Evolutionary conservation across 73 alveolate genomes (phyloP).

Genomic region (Blepharisma japonicum): DNA sequence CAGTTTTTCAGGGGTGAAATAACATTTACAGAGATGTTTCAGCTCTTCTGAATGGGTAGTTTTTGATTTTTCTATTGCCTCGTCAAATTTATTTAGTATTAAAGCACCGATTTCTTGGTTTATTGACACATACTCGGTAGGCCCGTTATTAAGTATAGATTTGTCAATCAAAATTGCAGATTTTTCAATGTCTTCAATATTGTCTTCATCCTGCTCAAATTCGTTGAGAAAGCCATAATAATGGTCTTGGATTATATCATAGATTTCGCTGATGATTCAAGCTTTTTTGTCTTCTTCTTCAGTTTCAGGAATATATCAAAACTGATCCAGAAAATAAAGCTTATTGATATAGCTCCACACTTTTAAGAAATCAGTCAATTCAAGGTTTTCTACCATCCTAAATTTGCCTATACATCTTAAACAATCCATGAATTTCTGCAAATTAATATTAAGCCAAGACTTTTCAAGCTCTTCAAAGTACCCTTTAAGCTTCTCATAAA

Average conservation of each 20-base stretch:
- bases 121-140: slow-evolving; percentile 3
- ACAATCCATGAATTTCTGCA: neutral
- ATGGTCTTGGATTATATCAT: neutral
- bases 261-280: neutral
- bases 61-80: neutral
- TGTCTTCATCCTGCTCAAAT: neutral
- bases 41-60: neutral
- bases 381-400: no score
- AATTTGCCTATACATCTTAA: neutral
- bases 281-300: neutral
- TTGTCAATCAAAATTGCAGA: neutral
- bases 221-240: neutral
- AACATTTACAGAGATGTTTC: neutral
- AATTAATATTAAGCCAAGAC: neutral
- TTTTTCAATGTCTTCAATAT: neutral
- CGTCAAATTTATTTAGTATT: neutral
- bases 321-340: no score
- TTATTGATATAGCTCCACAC: no score
- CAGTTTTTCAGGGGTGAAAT: neutral
- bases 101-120: neutral
- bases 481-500: neutral
- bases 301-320: no score
- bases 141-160: neutral
- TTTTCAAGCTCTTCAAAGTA: neutral
- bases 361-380: no score